Percentiles rank a stretch among this genome's conserved stretches.
phyloP scores from a whole-genome alignment of 495 filamentous ascomycete genomes.

The Pseudevernia furfuracea region DNA sequence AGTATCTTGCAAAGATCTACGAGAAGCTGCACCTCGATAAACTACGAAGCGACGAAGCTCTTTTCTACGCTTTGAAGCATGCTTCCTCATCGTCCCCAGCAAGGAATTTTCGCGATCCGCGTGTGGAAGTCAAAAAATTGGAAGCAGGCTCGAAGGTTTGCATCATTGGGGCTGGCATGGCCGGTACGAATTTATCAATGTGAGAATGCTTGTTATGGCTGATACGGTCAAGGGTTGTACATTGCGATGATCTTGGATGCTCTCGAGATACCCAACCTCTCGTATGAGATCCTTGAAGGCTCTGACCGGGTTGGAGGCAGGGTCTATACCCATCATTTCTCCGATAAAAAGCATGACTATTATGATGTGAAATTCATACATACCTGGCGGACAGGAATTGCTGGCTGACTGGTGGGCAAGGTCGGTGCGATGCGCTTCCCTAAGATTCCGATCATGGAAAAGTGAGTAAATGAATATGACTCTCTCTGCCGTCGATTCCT shows the following conservation, averaged over 20 bases:
- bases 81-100: not conserved
- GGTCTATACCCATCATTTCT: slow-evolving; percentile 31
- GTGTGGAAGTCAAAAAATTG: not conserved
- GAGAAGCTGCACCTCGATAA: not conserved
- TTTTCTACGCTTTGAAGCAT: not conserved
- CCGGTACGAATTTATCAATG: not conserved
- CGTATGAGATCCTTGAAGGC: slow-evolving; percentile 32
- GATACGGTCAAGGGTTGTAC: slow-evolving; percentile 28
- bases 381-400: not conserved
- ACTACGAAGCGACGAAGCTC: not conserved
- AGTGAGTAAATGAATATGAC: slow-evolving; percentile 21
- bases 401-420: not conserved
- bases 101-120: not conserved
- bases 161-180: slow-evolving; percentile 9
- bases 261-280: slow-evolving; percentile 19
- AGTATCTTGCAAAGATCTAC: slow-evolving; percentile 5
- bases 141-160: not conserved
- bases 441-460: slow-evolving; percentile 10
- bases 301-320: slow-evolving; percentile 27
- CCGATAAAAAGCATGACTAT: slow-evolving; percentile 29
- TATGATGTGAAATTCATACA: slow-evolving; percentile 26
- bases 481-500: not conserved
- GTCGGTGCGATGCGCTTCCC: slow-evolving; percentile 32
- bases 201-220: not conserved
- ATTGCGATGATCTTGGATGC: slow-evolving; percentile 34